Conservation (phyloP, 1,139 yeast species). For the Pneumocystis murina region DNA sequence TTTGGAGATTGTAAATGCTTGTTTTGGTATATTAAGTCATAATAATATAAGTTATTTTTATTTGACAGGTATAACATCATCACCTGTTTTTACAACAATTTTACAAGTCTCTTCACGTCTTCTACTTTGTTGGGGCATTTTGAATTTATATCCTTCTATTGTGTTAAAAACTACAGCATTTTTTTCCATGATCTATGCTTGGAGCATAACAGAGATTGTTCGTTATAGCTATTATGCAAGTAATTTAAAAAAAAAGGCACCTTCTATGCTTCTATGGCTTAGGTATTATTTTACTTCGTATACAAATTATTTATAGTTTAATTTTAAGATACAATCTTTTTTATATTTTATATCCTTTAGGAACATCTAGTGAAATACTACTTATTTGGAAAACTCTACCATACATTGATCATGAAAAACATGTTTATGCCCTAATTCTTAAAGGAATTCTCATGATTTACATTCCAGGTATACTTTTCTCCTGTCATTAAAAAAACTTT, state of each 20-base stretch:
- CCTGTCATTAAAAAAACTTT: background rate
- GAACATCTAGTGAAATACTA: conserved; percentile 69
- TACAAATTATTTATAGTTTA: background rate
- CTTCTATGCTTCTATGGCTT: conserved; percentile 48
- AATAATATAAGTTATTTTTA: background rate
- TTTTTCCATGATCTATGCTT: conserved; percentile 58
- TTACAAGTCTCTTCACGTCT: conserved; percentile 81
- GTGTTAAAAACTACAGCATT: conserved; percentile 43
- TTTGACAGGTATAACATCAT: conserved; percentile 41
- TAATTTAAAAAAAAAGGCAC: conserved; percentile 46
- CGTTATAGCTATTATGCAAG: conserved; percentile 73
- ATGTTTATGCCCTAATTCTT: conserved; percentile 40
- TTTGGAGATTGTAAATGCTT: conserved; percentile 65
- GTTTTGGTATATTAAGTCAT: conserved; percentile 32
- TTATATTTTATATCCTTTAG: conserved; percentile 71
- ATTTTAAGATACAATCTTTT: conserved; percentile 32
- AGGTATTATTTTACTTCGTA: conserved; percentile 42
- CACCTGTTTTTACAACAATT: conserved; percentile 69
- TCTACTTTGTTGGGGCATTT: conserved; percentile 69
- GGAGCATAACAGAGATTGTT: conserved; percentile 83
- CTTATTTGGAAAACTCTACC: conserved; percentile 55
- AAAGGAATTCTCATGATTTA: conserved; percentile 48
- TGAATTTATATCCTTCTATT: conserved; percentile 50
- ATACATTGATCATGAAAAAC: conserved; percentile 43
- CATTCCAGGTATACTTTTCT: conserved; percentile 33